Evolutionary conservation across 495 filamentous ascomycete genomes (phyloP), one percentile per base, ranked within the genome.

Genomic region (Aspergillus sclerotiicarbonarius): DNA sequence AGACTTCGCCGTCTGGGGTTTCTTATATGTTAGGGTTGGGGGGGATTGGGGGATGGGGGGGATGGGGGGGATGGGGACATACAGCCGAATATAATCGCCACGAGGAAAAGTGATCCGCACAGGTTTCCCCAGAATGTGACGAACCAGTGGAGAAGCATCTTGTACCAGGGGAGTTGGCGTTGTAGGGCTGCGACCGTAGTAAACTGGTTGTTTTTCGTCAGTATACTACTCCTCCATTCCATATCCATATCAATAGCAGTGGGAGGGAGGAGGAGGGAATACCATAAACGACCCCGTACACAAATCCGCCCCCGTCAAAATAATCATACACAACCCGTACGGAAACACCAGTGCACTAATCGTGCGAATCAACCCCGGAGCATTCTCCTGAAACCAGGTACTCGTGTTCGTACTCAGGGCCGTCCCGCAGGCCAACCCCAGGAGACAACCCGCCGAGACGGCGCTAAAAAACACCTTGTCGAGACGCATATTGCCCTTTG

Each of bases 201-300:
- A 48, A 76, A 84, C 79, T 79, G 4, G 3, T 18, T 12, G 32
- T 65, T 55, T 60, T 54, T 43, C 43, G 54, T 31, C 29, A 5
- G 2, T 4, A 31, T 15, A 0, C 37, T 48, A n/a, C 4, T 35
- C n/a, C n/a, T 5, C 25, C 25, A 25, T 25, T 25, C 25, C n/a
- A n/a, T n/a, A n/a, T n/a, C 5, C 25, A 25, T 25, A 3, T 5
- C 25, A 25, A 25, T 25, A 25, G 6, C 15, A 20, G 2, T 16
- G 9, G 12, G 10, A 10, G 0, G 7, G 20, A 1, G 15, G 32
- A 21, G 15, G 45, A 39, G 6, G 1, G 16, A 32, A 29, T 66
- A 82, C 79, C 82, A 87, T 81, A 58, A 82, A 80, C 20, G 79
- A 82, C 6, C 81, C 78, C 4, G 84, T 87, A 54, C 80, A 85